Percentiles rank a stretch among this genome's conserved stretches.
Conservation (phyloP, 371 early-diverging fungal species). For the Rhizopus delemar region DNA sequence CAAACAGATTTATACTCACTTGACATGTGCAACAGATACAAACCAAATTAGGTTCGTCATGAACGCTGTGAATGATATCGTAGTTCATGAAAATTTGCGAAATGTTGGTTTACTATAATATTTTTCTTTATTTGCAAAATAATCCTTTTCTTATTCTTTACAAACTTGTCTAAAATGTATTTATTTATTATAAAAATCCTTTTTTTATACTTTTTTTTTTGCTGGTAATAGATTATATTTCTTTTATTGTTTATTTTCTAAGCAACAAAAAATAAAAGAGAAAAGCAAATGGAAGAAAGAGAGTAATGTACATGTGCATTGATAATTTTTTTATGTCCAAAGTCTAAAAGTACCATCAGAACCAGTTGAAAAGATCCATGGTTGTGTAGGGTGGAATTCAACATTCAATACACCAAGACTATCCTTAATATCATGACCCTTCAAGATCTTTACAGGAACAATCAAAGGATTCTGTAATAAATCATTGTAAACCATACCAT, state of each 20-base stretch:
- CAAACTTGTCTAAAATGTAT: neutral
- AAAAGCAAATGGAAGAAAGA: too few relatives aligned
- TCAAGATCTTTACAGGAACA: conserved; percentile 95
- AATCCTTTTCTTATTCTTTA: neutral
- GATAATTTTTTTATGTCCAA: conserved; percentile 60
- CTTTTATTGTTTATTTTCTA: too few relatives aligned
- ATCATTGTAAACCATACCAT: conserved; percentile 95
- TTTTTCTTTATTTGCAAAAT: neutral
- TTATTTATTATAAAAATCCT: too few relatives aligned
- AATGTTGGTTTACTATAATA: conserved; percentile 65
- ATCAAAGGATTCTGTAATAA: conserved; percentile 94
- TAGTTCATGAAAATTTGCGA: conserved; percentile 61
- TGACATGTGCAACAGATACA: conserved; percentile 66
- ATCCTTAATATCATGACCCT: conserved; percentile 76
- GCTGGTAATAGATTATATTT: too few relatives aligned
- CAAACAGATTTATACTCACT: conserved; percentile 56
- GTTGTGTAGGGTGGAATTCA: conserved; percentile 95
- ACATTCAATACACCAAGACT: conserved; percentile 77
- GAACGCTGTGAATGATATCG: conserved; percentile 73
- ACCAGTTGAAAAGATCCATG: conserved; percentile 90
- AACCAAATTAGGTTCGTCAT: conserved; percentile 72
- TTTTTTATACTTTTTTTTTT: too few relatives aligned
- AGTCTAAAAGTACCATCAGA: conserved; percentile 78
- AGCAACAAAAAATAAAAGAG: too few relatives aligned
- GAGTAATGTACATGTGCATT: too few relatives aligned